Conservation (phyloP, 2,329 filamentous ascomycete genomes). For the Fusarium phyllophilum region DNA sequence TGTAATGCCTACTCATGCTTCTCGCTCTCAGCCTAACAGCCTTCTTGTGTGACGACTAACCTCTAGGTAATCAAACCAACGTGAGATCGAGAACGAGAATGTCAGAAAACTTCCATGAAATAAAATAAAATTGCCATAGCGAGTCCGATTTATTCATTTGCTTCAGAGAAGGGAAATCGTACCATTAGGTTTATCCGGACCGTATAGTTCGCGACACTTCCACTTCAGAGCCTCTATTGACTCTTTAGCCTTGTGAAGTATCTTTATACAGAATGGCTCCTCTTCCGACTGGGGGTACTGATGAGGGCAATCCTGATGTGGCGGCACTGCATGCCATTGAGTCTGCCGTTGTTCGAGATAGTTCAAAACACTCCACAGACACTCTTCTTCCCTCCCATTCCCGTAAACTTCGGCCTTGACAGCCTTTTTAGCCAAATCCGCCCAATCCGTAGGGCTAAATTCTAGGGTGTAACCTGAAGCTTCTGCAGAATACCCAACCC, state of each 20-base stretch:
- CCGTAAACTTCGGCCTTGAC: background rate
- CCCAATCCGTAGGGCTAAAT: background rate
- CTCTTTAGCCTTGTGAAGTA: background rate
- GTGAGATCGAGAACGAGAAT: background rate
- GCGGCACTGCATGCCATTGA: background rate
- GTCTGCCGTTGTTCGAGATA: background rate
- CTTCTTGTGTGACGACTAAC: background rate
- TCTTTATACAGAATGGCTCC: conserved; percentile 7
- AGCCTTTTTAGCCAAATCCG: background rate
- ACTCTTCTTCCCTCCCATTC: background rate
- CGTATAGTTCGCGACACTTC: background rate
- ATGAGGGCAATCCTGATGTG: background rate
- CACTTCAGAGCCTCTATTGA: background rate
- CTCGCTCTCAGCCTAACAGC: too few species aligned
- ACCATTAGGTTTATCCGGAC: background rate
- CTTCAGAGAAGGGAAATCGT: background rate
- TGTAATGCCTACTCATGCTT: background rate
- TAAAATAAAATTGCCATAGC: too few species aligned
- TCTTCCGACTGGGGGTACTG: background rate
- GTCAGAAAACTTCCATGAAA: too few species aligned
- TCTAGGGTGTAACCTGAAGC: background rate
- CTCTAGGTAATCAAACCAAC: too few species aligned
- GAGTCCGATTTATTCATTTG: too few species aligned
- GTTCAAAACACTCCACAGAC: background rate
- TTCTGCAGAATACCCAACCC: accelerated